Evolutionary conservation across 768 basidiomycete genomes (phyloP).

Genomic region (Russula compacta): DNA sequence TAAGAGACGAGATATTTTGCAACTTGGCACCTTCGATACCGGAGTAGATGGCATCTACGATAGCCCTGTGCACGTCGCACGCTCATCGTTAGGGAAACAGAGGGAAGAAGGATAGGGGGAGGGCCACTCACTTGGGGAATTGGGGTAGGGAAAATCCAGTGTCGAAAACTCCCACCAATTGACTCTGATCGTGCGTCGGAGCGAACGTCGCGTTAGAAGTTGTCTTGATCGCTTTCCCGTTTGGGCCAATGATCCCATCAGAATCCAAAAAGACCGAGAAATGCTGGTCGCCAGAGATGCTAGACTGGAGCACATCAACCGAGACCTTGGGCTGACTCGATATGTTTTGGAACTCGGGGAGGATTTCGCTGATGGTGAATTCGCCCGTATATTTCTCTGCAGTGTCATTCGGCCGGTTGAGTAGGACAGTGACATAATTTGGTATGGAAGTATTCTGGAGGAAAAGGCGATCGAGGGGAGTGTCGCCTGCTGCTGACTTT

Average conservation of each 20-base stretch:
- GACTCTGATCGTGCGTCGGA: constrained; percentile 52
- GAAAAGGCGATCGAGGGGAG: constrained; percentile 61
- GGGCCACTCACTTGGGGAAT: constrained; percentile 35
- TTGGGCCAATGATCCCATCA: constrained; percentile 52
- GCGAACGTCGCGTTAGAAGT: constrained; percentile 46
- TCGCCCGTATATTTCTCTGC: constrained; percentile 43
- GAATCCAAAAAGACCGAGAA: constrained; percentile 56
- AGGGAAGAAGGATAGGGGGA: neutral
- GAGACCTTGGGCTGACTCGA: constrained; percentile 41
- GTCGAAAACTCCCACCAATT: constrained; percentile 55
- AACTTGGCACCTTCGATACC: constrained; percentile 43
- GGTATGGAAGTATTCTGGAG: constrained; percentile 43
- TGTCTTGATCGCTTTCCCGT: constrained; percentile 43
- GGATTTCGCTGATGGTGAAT: constrained; percentile 52
- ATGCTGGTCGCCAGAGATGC: constrained; percentile 50
- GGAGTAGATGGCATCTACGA: constrained; percentile 55
- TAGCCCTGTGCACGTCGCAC: constrained; percentile 26
- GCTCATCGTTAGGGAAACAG: constrained; percentile 7
- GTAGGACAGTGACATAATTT: constrained; percentile 53
- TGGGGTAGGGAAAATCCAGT: constrained; percentile 63
- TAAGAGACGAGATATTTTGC: constrained; percentile 29
- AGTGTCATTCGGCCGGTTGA: constrained; percentile 51
- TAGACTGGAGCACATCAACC: constrained; percentile 33
- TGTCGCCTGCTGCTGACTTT: constrained; percentile 33
- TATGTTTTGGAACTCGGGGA: constrained; percentile 41